Conservation (phyloP, 257 asterid species). For the Gentiana dahurica region DNA sequence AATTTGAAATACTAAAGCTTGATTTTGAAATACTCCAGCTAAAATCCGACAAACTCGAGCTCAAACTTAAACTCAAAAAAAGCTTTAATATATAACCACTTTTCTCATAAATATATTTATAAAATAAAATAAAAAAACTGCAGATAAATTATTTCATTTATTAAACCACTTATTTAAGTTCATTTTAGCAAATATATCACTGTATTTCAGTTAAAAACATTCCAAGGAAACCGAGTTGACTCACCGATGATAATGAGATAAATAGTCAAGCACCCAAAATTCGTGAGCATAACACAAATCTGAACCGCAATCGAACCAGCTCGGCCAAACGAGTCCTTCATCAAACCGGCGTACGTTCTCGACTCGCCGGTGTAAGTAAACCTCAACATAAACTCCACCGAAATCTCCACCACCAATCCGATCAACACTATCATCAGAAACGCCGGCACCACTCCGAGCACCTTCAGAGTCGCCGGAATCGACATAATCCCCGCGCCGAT, state of each 20-base stretch:
- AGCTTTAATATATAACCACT: too few species aligned
- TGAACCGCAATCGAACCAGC: constrained; percentile 66
- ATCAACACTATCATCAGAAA: constrained; percentile 47
- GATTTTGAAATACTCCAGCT: too few species aligned
- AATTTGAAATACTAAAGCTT: too few species aligned
- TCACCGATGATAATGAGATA: constrained; percentile 82
- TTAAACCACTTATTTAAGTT: too few species aligned
- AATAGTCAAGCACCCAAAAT: constrained; percentile 85
- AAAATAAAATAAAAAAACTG: too few species aligned
- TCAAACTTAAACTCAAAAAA: too few species aligned
- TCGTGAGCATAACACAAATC: constrained; percentile 66
- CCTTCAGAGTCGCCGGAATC: constrained; percentile 86
- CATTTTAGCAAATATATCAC: too few species aligned
- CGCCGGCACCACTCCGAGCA: constrained; percentile 76
- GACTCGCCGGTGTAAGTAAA: constrained; percentile 72
- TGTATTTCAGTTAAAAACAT: too few species aligned
- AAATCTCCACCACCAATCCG: constrained; percentile 55
- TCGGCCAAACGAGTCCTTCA: constrained; percentile 83
- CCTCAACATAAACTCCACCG: constrained; percentile 81
- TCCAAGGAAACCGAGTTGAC: background rate
- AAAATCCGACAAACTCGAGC: too few species aligned
- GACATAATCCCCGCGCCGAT: constrained; percentile 98
- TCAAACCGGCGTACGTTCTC: constrained; percentile 69
- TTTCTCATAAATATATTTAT: too few species aligned
- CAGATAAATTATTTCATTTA: too few species aligned